Percentiles rank a stretch among this genome's conserved stretches.
These are phyloP conservation scores for Neurospora hispaniola DNA, from an alignment of 495 filamentous ascomycete genomes.

Conservation along the genomic window DNA sequence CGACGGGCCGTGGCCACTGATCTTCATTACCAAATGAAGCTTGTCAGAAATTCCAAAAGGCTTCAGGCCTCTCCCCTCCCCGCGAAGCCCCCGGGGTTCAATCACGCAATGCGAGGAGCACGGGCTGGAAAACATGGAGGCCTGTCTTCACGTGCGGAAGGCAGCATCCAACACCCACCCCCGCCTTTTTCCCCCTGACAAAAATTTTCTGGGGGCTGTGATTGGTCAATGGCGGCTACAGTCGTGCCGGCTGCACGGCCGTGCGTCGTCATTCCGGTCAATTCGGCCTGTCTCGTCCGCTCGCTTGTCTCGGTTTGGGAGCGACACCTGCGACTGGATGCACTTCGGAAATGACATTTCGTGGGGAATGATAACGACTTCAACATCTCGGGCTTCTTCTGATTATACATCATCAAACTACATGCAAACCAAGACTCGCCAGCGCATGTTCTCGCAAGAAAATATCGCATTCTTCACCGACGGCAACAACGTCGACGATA, in stretches of 20 bases:
- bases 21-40: background rate
- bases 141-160: background rate
- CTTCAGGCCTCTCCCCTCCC: background rate
- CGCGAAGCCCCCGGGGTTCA: background rate
- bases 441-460: background rate
- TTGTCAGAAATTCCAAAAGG: background rate
- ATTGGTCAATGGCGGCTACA: background rate
- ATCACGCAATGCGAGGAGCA: background rate
- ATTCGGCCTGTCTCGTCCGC: background rate
- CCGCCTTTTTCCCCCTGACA: background rate
- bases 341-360: background rate
- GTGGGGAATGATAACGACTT: background rate
- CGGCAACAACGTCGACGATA: background rate
- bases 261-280: background rate
- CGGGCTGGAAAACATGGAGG: background rate
- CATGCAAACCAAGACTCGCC: background rate
- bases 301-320: too few species aligned
- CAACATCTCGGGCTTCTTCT: background rate
- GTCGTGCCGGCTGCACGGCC: background rate
- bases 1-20: background rate
- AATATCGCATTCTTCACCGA: background rate
- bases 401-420: background rate
- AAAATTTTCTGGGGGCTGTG: background rate
- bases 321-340: background rate
- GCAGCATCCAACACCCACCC: background rate